A percentile compares a stretch with the other conserved stretches of the same genome.
Evolutionary conservation across 2,329 filamentous ascomycete species (phyloP).

Genomic region (Trichophyton rubrum): DNA sequence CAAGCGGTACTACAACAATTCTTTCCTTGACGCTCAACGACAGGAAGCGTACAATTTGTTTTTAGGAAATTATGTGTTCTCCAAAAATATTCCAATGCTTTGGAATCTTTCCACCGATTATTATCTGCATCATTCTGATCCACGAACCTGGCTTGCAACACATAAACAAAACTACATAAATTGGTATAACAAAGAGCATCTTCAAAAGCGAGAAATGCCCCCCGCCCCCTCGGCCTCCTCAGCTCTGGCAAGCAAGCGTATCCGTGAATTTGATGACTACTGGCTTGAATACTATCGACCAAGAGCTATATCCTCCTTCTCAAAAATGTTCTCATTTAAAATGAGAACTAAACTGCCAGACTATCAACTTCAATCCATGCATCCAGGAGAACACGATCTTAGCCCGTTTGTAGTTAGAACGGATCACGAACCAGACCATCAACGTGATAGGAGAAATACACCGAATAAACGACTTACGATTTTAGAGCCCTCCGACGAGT

Average conservation of each 20-base stretch:
- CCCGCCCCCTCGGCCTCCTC: slow-evolving; percentile 22
- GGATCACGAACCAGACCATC: slow-evolving; percentile 40
- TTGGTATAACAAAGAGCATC: slow-evolving; percentile 69
- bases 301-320: slow-evolving; percentile 71
- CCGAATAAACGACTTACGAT: slow-evolving; percentile 58
- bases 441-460: slow-evolving; percentile 45
- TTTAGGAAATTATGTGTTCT: slow-evolving; percentile 86
- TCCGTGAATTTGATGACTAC: slow-evolving; percentile 70
- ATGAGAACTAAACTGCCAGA: slow-evolving; percentile 84
- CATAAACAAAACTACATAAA: slow-evolving; percentile 62
- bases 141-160: slow-evolving; percentile 56
- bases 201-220: slow-evolving; percentile 52
- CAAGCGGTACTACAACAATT: slow-evolving; percentile 98
- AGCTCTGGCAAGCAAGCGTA: slow-evolving; percentile 21
- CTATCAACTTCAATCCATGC: slow-evolving; percentile 58
- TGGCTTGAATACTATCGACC: slow-evolving; percentile 97
- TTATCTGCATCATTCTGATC: slow-evolving; percentile 84
- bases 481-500: slow-evolving; percentile 45
- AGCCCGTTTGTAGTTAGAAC: slow-evolving; percentile 75
- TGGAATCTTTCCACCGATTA: slow-evolving; percentile 95
- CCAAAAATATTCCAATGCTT: slow-evolving; percentile 79
- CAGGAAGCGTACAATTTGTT: slow-evolving; percentile 98
- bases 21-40: slow-evolving; percentile 90
- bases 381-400: slow-evolving; percentile 62
- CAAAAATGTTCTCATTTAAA: slow-evolving; percentile 83